Conservation (phyloP, 164 flowering plant species). For the Vitis rotundifolia region DNA sequence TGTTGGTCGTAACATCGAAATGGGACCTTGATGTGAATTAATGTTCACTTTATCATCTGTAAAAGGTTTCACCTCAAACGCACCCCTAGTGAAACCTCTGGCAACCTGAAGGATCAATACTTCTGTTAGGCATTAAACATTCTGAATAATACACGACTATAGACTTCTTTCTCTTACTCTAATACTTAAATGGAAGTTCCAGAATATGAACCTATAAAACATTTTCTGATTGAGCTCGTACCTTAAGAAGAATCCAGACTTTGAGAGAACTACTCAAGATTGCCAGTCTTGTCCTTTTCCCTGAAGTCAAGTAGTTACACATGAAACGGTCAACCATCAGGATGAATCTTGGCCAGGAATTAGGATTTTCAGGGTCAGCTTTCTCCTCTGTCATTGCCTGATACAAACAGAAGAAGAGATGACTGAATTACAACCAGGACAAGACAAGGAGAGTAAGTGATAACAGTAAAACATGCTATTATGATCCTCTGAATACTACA, state of each 20-base stretch:
- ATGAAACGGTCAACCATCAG: slow-evolving; percentile 79
- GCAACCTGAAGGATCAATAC: slow-evolving; percentile 54
- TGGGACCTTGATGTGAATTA: slow-evolving; percentile 42
- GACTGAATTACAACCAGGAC: background rate
- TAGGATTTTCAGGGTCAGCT: slow-evolving; percentile 65
- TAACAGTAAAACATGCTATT: background rate
- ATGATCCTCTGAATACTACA: too few relatives aligned
- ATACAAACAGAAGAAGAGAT: slow-evolving; percentile 5
- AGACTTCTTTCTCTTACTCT: too few relatives aligned
- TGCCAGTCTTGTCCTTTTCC: slow-evolving; percentile 79
- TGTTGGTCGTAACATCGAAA: slow-evolving; percentile 46
- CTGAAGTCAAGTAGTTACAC: slow-evolving; percentile 81
- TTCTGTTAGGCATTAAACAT: background rate
- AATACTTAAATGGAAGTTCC: too few relatives aligned
- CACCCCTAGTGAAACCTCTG: slow-evolving; percentile 73
- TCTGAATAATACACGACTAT: too few relatives aligned
- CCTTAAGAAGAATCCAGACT: slow-evolving; percentile 95
- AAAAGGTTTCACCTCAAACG: slow-evolving; percentile 72
- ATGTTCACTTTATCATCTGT: slow-evolving; percentile 44
- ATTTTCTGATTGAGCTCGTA: slow-evolving; percentile 13
- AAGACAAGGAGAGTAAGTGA: background rate
- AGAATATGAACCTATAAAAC: too few relatives aligned
- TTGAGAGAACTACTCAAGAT: slow-evolving; percentile 83
- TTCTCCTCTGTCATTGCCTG: slow-evolving; percentile 65
- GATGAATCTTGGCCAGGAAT: slow-evolving; percentile 83